These are phyloP conservation scores for Colletotrichum sp. DNA, from an alignment of 2,329 filamentous ascomycete genomes.

Conservation along the genomic window DNA sequence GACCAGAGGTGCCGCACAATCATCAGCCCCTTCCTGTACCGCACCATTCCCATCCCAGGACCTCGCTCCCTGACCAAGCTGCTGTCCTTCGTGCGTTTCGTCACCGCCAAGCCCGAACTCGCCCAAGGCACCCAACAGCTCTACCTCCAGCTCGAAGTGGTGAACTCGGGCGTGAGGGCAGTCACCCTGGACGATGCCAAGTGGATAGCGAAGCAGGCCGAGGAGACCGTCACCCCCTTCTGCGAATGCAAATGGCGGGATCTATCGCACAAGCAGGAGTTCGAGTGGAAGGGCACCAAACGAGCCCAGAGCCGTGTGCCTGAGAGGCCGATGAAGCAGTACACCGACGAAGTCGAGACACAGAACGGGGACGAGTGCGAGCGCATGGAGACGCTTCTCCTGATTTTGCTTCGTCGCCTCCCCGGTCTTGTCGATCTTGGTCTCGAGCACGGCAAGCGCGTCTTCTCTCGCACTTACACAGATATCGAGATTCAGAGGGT, in stretches of 20 bases:
- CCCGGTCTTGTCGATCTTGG: neutral
- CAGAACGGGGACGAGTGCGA: neutral
- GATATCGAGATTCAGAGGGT: neutral
- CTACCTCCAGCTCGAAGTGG: neutral
- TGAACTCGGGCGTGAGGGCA: rapidly evolving
- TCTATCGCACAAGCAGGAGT: neutral
- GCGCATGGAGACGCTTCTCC: neutral
- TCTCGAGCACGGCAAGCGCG: neutral
- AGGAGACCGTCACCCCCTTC: neutral
- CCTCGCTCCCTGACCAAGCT: neutral
- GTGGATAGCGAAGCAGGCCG: neutral
- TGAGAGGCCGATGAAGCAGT: neutral
- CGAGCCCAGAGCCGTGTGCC: neutral
- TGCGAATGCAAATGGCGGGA: neutral
- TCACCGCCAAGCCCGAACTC: neutral
- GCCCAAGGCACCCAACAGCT: neutral
- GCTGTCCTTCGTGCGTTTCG: neutral
- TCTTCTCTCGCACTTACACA: neutral
- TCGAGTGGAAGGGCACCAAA: neutral
- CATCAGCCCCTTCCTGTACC: neutral
- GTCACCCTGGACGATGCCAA: neutral
- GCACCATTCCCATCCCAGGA: neutral
- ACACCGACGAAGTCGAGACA: neutral
- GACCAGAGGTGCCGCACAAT: neutral
- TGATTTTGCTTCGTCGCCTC: neutral